phyloP scores from a whole-genome alignment of 2,329 filamentous ascomycete species.

The Plectosphaerella sp. region DNA sequence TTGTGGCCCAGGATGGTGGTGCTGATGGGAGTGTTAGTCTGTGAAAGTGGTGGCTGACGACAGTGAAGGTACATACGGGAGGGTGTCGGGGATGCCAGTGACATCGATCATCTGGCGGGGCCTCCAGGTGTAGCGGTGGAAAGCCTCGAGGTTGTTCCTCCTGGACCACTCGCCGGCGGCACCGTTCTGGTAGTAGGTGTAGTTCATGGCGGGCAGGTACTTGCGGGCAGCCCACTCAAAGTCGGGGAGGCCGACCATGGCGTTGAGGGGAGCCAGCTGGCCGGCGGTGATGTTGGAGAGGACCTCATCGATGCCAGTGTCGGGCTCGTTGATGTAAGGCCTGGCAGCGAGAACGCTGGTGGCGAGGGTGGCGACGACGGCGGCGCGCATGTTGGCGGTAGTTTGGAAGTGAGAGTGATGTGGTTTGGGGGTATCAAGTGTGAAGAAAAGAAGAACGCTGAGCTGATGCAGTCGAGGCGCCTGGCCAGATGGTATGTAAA shows the following conservation, averaged over 20 bases:
- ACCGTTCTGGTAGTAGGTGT: slow-evolving; percentile 54
- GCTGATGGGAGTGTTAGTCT: slow-evolving; percentile 12
- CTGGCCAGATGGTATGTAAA: not conserved
- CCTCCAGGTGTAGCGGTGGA: slow-evolving; percentile 40
- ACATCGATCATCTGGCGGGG: slow-evolving; percentile 48
- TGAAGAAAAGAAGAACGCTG: not conserved
- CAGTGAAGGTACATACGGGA: slow-evolving; percentile 19
- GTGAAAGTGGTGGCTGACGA: not conserved
- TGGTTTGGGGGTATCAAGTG: not conserved
- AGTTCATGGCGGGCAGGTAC: slow-evolving; percentile 39
- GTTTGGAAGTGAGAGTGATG: slow-evolving; percentile 16
- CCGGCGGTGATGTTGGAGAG: slow-evolving; percentile 28
- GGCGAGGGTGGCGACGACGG: slow-evolving; percentile 20
- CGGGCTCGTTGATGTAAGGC: slow-evolving; percentile 38
- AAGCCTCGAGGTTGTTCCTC: slow-evolving; percentile 53
- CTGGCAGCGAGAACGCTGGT: slow-evolving; percentile 34
- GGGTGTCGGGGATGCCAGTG: slow-evolving; percentile 32
- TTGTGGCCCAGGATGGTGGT: slow-evolving; percentile 49
- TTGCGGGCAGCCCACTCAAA: slow-evolving; percentile 49
- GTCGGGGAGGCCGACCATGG: slow-evolving; percentile 45
- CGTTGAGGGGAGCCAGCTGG: slow-evolving; percentile 34
- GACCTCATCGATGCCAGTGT: slow-evolving; percentile 37
- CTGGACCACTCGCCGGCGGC: slow-evolving; percentile 52
- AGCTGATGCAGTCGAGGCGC: not conserved
- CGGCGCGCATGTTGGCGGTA: slow-evolving; percentile 27